phyloP scores from a whole-genome alignment of 2,329 filamentous ascomycete genomes.

The Fusarium sp. region DNA sequence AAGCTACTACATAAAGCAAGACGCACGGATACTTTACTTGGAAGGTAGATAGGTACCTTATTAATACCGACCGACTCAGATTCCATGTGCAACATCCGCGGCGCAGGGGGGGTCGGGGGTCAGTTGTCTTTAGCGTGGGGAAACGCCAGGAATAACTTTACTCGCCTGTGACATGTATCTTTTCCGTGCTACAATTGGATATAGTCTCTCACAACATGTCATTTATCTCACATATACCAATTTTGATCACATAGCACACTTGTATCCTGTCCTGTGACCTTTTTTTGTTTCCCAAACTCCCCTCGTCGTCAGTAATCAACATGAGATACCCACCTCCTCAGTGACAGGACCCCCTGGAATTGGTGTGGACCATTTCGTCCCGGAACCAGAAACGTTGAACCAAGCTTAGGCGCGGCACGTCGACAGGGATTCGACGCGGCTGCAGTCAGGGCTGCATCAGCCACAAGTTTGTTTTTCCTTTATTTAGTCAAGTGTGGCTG shows the following conservation, averaged over 20 bases:
- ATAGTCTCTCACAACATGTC: constrained; percentile 16
- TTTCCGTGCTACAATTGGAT: constrained; percentile 9
- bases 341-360: constrained; percentile 16
- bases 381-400: constrained; percentile 48
- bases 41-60: constrained; percentile 33
- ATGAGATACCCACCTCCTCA: constrained; percentile 12
- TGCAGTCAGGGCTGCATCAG: constrained; percentile 41
- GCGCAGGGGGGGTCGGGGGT: constrained; percentile 21
- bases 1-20: constrained; percentile 14
- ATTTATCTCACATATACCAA: not conserved
- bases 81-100: constrained; percentile 45
- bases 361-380: constrained; percentile 37
- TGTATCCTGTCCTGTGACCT: constrained; percentile 3
- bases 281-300: not conserved
- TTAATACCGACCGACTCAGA: constrained; percentile 40
- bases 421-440: constrained; percentile 47
- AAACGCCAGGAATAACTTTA: constrained; percentile 36
- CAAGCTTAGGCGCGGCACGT: constrained; percentile 49
- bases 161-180: constrained; percentile 29
- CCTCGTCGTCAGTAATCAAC: constrained; percentile 18
- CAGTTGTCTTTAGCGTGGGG: constrained; percentile 34
- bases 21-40: constrained; percentile 34
- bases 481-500: constrained; percentile 26
- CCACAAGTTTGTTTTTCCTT: constrained; percentile 44
- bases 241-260: not conserved